Evolutionary conservation across 2,329 filamentous ascomycete genomes (phyloP).

Genomic region (Xylaria sp.): DNA sequence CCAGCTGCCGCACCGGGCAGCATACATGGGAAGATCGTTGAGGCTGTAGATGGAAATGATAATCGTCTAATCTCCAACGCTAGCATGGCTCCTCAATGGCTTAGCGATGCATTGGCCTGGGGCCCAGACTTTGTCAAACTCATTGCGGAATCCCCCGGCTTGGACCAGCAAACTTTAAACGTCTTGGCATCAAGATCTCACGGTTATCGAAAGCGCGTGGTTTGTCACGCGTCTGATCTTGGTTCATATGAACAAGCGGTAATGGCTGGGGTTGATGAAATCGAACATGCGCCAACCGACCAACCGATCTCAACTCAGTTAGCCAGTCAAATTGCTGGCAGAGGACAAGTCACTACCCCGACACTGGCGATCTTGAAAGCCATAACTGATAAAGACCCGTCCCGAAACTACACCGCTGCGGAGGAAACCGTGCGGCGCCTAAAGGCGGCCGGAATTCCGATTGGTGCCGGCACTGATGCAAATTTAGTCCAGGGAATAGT

Average conservation of each 20-base stretch:
- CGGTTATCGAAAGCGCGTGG: conserved; percentile 23
- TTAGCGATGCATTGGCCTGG: conserved; percentile 25
- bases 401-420: conserved; percentile 24
- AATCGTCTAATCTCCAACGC: conserved; percentile 23
- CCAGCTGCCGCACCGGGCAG: conserved; percentile 28
- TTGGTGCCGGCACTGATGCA: conserved; percentile 32
- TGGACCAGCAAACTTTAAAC: conserved; percentile 30
- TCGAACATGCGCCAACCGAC: conserved; percentile 31
- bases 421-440: conserved; percentile 27
- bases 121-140: conserved; percentile 31
- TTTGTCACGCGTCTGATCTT: conserved; percentile 24
- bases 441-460: conserved; percentile 28
- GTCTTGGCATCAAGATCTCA: conserved; percentile 21
- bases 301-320: conserved; percentile 10
- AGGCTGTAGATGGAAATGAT: conserved; percentile 22
- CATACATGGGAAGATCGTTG: conserved; percentile 21
- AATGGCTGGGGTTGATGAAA: conserved; percentile 25
- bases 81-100: conserved; percentile 25
- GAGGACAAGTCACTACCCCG: conserved; percentile 20
- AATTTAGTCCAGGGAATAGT: conserved; percentile 14
- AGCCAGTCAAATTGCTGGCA: conserved; percentile 12
- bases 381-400: conserved; percentile 21
- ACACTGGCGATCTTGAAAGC: conserved; percentile 31
- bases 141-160: conserved; percentile 26
- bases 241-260: conserved; percentile 25